These are phyloP conservation scores for Saccharata proteae DNA, from an alignment of 2,329 filamentous ascomycete species.

Conservation along the genomic window DNA sequence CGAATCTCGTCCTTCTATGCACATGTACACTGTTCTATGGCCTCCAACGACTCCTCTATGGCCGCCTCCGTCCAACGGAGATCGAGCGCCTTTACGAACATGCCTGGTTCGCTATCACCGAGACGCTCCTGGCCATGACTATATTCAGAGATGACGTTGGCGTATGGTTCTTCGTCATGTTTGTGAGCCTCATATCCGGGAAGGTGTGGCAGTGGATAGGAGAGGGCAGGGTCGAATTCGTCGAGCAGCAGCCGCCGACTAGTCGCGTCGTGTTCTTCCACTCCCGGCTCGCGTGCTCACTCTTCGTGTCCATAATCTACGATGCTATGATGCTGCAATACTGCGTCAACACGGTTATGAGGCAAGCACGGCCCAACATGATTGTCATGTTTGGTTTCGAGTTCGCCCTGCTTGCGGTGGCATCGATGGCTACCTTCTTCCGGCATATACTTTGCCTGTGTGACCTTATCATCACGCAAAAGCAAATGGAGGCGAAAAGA, in stretches of 20 bases:
- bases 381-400: constrained; percentile 99
- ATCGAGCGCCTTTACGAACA: constrained; percentile 95
- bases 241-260: constrained; percentile 87
- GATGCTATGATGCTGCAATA: constrained; percentile 72
- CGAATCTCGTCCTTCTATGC: constrained; percentile 76
- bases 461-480: constrained; percentile 62
- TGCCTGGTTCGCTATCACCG: constrained; percentile 94
- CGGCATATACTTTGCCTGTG: constrained; percentile 69
- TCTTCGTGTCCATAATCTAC: constrained; percentile 68
- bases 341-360: constrained; percentile 68
- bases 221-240: constrained; percentile 81
- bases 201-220: constrained; percentile 99
- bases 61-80: constrained; percentile 81
- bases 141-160: constrained; percentile 94
- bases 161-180: constrained; percentile 93
- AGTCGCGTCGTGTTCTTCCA: constrained; percentile 78
- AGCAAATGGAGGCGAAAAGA: constrained; percentile 55
- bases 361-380: constrained; percentile 87
- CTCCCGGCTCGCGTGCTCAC: constrained; percentile 62
- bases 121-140: constrained; percentile 95
- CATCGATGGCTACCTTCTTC: constrained; percentile 64
- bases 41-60: constrained; percentile 82
- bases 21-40: constrained; percentile 74
- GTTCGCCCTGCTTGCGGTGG: constrained; percentile 75
- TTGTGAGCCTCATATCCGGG: constrained; percentile 78